Conservation (phyloP, 106 monocot species). For the Apostasia ramifera region DNA sequence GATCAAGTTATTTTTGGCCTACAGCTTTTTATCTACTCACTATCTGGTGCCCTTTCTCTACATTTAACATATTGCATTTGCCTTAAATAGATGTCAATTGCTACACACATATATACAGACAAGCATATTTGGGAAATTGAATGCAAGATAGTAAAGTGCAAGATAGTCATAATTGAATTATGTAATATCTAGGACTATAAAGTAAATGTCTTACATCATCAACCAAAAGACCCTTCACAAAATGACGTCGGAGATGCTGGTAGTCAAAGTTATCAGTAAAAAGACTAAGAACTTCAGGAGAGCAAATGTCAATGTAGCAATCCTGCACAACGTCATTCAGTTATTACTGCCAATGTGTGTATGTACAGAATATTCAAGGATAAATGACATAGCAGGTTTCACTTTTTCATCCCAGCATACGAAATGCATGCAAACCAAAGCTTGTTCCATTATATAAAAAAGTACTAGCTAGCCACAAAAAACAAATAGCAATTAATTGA, state of each 20-base stretch:
- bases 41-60: too few species aligned
- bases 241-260: constrained; percentile 97
- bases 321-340: constrained; percentile 50
- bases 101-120: too few species aligned
- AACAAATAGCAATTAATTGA: too few species aligned
- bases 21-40: too few species aligned
- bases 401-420: neutral
- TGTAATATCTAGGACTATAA: neutral
- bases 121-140: too few species aligned
- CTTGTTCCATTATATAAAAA: too few species aligned
- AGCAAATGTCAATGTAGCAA: constrained; percentile 98
- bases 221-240: constrained; percentile 90
- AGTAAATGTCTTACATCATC: constrained; percentile 72
- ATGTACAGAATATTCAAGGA: neutral
- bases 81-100: too few species aligned
- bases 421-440: too few species aligned
- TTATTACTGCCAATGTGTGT: neutral
- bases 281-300: constrained; percentile 90
- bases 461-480: too few species aligned
- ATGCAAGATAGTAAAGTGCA: too few species aligned
- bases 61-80: too few species aligned
- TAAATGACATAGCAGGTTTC: constrained; percentile 3
- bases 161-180: neutral
- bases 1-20: too few species aligned
- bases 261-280: constrained; percentile 98